Conservation (phyloP, 345 rosid species). For the Murraya koenigii region DNA sequence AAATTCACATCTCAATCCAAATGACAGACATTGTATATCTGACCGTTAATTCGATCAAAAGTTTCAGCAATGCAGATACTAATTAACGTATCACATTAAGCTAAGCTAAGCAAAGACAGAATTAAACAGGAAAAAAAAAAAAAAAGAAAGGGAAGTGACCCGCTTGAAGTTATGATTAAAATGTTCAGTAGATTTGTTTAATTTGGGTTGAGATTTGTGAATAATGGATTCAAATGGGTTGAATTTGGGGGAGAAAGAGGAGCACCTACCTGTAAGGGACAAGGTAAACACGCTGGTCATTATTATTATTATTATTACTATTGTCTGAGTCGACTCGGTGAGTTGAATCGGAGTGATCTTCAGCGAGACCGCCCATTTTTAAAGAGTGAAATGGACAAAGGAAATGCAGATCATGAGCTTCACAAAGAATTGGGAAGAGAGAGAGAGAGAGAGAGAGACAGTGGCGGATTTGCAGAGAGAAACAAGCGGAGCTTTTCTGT, state of each 20-base stretch:
- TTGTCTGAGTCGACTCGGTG: conserved; percentile 52
- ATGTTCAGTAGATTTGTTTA: not conserved
- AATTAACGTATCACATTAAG: not conserved
- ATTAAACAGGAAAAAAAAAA: too few relatives aligned
- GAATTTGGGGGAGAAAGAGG: conserved; percentile 1
- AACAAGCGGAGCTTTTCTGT: conserved; percentile 18
- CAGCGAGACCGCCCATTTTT: conserved; percentile 46
- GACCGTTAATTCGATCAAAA: not conserved
- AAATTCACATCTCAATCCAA: conserved; percentile 1
- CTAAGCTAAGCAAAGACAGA: not conserved
- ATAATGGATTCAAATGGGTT: not conserved
- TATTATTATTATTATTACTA: too few relatives aligned
- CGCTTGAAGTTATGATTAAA: not conserved
- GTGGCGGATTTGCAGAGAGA: conserved; percentile 26
- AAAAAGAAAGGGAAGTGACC: not conserved
- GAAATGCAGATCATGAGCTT: not conserved
- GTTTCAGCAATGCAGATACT: conserved; percentile 13
- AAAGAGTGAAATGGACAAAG: not conserved
- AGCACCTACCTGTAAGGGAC: conserved; percentile 66
- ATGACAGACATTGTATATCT: not conserved
- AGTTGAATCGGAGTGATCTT: conserved; percentile 56
- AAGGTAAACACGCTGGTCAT: conserved; percentile 86
- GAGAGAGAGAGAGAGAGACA: conserved; percentile 12
- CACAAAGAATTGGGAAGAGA: not conserved
- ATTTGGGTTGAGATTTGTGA: not conserved